A percentile compares a stretch with the other conserved stretches of the same genome.
Evolutionary conservation across 2,329 filamentous ascomycete species (phyloP).

Genomic region (Colletotrichum sp.): DNA sequence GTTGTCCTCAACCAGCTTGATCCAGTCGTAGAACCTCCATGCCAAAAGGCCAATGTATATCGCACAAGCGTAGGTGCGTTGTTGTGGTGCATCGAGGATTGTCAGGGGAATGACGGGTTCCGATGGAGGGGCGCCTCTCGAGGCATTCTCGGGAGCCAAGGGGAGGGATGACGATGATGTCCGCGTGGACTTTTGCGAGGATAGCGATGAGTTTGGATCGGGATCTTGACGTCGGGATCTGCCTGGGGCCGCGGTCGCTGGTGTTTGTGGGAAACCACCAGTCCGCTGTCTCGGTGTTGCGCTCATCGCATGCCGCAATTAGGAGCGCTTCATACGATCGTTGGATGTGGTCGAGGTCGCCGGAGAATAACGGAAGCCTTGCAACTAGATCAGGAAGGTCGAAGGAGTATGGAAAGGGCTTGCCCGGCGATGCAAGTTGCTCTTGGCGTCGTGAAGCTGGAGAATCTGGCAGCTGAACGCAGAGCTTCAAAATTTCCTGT

Average conservation of each 20-base stretch:
- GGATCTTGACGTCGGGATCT: conserved; percentile 32
- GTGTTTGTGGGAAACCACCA: conserved; percentile 80
- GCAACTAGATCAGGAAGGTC: background rate
- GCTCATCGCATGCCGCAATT: conserved; percentile 74
- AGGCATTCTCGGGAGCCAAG: conserved; percentile 49
- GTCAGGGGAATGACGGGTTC: conserved; percentile 79
- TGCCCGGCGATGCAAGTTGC: conserved; percentile 5
- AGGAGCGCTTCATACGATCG: conserved; percentile 17
- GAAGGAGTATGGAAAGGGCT: background rate
- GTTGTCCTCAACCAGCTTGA: conserved; percentile 78
- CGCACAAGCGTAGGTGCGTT: conserved; percentile 85
- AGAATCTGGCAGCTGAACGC: background rate
- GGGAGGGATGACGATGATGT: conserved; percentile 40
- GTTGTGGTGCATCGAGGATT: conserved; percentile 86
- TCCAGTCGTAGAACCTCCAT: conserved; percentile 90
- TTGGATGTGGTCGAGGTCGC: background rate
- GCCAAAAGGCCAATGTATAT: conserved; percentile 77
- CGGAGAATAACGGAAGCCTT: background rate
- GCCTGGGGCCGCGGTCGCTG: conserved; percentile 53
- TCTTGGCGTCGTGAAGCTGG: conserved; percentile 6
- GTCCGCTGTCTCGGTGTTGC: conserved; percentile 82
- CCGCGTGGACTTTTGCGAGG: conserved; percentile 7
- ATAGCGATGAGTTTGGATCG: conserved; percentile 21
- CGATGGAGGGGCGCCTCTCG: conserved; percentile 22
- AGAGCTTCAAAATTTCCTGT: conserved; percentile 18